Evolutionary conservation across 805 yeast genomes (phyloP).

Genomic region (Novakomyces olei): DNA sequence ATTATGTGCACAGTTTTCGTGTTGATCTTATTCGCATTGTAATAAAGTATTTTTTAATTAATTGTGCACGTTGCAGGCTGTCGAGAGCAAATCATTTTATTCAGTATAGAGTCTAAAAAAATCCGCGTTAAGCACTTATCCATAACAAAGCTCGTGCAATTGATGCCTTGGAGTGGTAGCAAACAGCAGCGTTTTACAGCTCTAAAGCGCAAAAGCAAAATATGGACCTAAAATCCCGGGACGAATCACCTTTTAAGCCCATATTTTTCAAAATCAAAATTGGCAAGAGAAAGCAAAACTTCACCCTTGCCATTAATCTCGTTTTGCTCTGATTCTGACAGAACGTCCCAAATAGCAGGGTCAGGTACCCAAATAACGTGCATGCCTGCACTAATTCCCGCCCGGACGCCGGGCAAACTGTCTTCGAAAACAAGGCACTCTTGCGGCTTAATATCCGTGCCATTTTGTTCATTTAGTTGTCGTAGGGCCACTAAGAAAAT

Average conservation of each 20-base stretch:
- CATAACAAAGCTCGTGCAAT: neutral
- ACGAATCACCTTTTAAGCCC: no score
- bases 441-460: slow-evolving; percentile 33
- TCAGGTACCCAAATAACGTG: slow-evolving; percentile 92
- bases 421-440: slow-evolving; percentile 89
- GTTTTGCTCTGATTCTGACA: slow-evolving; percentile 27
- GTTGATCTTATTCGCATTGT: no score
- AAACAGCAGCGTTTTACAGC: neutral
- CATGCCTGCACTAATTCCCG: slow-evolving; percentile 68
- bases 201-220: neutral
- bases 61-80: neutral
- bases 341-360: slow-evolving; percentile 36
- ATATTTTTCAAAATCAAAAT: slow-evolving; percentile 22
- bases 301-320: slow-evolving; percentile 36
- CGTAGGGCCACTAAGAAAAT: slow-evolving; percentile 70
- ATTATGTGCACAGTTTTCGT: no score
- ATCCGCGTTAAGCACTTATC: neutral
- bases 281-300: slow-evolving; percentile 27
- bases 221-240: no score
- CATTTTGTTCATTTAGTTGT: slow-evolving; percentile 33
- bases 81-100: neutral
- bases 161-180: neutral
- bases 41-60: no score
- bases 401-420: slow-evolving; percentile 73
- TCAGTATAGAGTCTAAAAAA: neutral